Base-by-base conservation (phyloP, 2,329 filamentous ascomycete genomes). In the Ascocoryne sarcoides region DNA sequence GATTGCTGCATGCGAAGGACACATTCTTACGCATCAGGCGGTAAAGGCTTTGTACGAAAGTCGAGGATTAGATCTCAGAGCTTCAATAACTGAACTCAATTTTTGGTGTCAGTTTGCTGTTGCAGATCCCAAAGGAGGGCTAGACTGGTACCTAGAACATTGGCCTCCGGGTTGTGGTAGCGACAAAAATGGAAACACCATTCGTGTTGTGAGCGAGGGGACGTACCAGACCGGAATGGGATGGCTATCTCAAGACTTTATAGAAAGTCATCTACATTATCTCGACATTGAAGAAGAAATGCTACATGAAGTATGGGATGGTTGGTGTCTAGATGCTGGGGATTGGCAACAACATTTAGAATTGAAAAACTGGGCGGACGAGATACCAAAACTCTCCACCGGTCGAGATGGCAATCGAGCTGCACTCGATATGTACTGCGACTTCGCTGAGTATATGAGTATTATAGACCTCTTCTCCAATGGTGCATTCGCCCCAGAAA, bases 41-140 rank as follows among this genome's bases (percentile, higher is more conserved):
- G 71, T 94, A 0, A 68, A 72, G 37, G 66, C 74, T 5, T 70
- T 98, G 2, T 95, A 88, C 55, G 68, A 72, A 39, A 76, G 76
- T 10, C 82, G 84, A 39, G 60, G 71, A 2, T 64, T 71, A 19
- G 92, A 98, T 58, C 65, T 98, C 10, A 79, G 92, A 40, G 86
- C 82, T 16, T 80, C 82, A 2, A 76, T 98, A 36, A 79, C 74
- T 41, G 88, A 96, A 46, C 71, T 98, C 19, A 82, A 94, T 58
- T 92, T 93, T 58, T 98, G 90, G 90, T 98, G 93, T 59, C 92
- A 98, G 60, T 88, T 96, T 63, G 87, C 83, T 0, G 78, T 98
- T 8, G 93, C 92, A 4, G 92, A 95, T 58, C 70, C 77, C n/a
- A 84, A 84, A 51, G 84, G 84, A 15, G 90, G 92, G 0, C 74